Evolutionary conservation across 805 yeast species (phyloP).

Genomic region (Candida oleophila): DNA sequence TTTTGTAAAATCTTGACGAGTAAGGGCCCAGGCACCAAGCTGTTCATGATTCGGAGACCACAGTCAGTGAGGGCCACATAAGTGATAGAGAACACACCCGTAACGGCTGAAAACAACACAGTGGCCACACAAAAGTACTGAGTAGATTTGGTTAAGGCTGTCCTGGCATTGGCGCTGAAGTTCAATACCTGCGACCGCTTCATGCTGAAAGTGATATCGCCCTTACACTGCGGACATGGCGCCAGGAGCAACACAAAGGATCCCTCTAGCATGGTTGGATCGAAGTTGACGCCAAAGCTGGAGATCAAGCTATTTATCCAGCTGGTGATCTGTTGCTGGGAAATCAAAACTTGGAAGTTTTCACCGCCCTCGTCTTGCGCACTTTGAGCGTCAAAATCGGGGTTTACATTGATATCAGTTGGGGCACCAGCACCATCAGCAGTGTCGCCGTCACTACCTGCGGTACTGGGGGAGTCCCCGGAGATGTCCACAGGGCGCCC

Average conservation of each 20-base stretch:
- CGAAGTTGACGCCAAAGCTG: background rate
- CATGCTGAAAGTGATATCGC: slow-evolving; percentile 32
- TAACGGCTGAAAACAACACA: slow-evolving; percentile 39
- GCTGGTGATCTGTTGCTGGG: slow-evolving; percentile 13
- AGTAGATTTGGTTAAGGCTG: slow-evolving; percentile 17
- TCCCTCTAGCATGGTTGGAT: background rate
- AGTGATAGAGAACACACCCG: slow-evolving; percentile 40
- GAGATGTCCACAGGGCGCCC: slow-evolving; percentile 46
- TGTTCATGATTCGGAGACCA: slow-evolving; percentile 38
- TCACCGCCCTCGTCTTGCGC: background rate
- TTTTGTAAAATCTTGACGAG: slow-evolving; percentile 25
- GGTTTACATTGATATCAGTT: too few relatives aligned
- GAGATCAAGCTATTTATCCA: slow-evolving; percentile 13
- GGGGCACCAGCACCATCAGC: too few relatives aligned
- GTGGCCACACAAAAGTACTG: slow-evolving; percentile 32
- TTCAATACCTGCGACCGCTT: slow-evolving; percentile 25
- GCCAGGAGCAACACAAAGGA: slow-evolving; percentile 20
- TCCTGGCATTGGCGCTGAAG: slow-evolving; percentile 15
- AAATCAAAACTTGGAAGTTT: slow-evolving; percentile 8
- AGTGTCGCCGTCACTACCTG: slow-evolving; percentile 23
- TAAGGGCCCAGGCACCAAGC: slow-evolving; percentile 32
- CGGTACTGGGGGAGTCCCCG: slow-evolving; percentile 39
- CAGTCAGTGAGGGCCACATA: slow-evolving; percentile 37
- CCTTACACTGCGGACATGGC: slow-evolving; percentile 43
- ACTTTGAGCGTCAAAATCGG: too few relatives aligned